phyloP scores from a whole-genome alignment of 2,329 filamentous ascomycete species.

The Didymella arachidicola region DNA sequence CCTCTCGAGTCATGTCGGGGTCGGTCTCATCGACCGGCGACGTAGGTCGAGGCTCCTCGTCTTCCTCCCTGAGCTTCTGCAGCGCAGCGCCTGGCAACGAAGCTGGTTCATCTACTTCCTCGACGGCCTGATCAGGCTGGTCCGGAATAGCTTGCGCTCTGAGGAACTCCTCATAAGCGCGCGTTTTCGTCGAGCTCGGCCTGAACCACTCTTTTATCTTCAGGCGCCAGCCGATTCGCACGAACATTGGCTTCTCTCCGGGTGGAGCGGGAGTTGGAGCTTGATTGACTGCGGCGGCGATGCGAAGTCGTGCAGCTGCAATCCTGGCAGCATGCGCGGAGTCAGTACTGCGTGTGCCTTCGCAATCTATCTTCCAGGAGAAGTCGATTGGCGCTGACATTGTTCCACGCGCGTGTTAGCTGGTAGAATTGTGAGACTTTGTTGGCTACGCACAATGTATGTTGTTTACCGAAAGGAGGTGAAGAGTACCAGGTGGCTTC shows the following conservation, averaged over 20 bases:
- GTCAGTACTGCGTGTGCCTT: neutral
- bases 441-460: neutral
- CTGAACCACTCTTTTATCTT: neutral
- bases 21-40: neutral
- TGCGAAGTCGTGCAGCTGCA: neutral
- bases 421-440: neutral
- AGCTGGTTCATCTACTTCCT: neutral
- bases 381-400: neutral
- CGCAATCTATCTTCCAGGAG: neutral
- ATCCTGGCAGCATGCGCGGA: neutral
- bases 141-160: neutral
- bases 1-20: neutral
- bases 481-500: neutral
- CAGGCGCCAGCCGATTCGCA: neutral
- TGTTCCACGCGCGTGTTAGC: neutral
- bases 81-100: neutral
- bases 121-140: neutral
- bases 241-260: neutral
- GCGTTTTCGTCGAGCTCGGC: neutral
- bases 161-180: neutral
- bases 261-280: too few species aligned
- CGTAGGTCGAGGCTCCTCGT: neutral
- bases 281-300: neutral
- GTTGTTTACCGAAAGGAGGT: too few species aligned
- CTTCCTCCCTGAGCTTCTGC: neutral